Evolutionary conservation across 768 basidiomycete genomes (phyloP), one percentile per base, ranked within the genome.

Genomic region (Obba rivulosa): DNA sequence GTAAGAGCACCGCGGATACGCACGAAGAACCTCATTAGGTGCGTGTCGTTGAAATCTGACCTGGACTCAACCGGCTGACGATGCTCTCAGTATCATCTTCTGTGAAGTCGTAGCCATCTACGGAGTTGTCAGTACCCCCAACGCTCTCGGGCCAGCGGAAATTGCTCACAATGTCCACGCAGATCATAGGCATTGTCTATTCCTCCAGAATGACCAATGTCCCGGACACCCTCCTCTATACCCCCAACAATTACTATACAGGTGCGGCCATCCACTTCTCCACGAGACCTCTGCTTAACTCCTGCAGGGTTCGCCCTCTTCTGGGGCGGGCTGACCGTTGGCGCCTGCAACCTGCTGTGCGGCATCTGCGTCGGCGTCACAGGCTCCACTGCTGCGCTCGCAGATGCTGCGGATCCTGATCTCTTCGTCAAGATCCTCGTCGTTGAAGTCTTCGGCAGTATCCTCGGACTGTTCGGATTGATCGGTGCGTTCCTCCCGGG

Each of bases 61-160:
- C 18, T n/a, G 13, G 17, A 4, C 36, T 5, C 18, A 8, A 28
- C 20, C 7, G 14, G n/a, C 52, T 54, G n/a, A 49, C 34, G 21
- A 8, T 28, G 1, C 9, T 20, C 0, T 31, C 60, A 97, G 95
- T 57, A 92, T 98, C 73, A 97, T 99, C 62, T 97, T 98, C 76
- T 97, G 95, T 67, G 95, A 98, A 73, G 96, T 97, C 62, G 94
- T 99, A 23, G 96, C 95, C 50, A 98, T 99, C 62, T 98, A 98
- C 70, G 96, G 89, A 49, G 90, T 92, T 45, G 91, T 93, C 68
- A 51, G 87, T 76, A 16, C 46, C 11, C 21, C 13, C 13, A 10
- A 14, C 8, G 16, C 28, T n/a, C 5, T 10, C 11, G 20, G 28
- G 17, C 5, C 17, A 9, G 37, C 17, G 41, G 16, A 22, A 41